A percentile compares a stretch with the other conserved stretches of the same genome.
Conservation (phyloP, 345 rosid species). For the Rhizophora apiculata region DNA sequence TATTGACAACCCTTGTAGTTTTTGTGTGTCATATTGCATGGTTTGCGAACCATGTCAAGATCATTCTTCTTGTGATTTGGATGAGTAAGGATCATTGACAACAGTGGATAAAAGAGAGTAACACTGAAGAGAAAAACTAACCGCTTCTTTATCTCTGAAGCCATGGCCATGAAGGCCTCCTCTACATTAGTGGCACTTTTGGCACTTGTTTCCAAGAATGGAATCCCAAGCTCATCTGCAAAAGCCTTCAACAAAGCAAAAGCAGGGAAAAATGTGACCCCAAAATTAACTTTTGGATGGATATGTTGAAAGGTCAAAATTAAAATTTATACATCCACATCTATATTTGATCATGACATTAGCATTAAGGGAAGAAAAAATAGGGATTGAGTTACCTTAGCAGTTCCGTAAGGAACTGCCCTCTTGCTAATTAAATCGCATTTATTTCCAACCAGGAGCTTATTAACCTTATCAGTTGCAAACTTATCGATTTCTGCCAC, state of each 20-base stretch:
- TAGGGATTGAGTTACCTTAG: conserved; percentile 42
- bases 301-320: not conserved
- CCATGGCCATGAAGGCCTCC: conserved; percentile 83
- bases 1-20: too few species aligned
- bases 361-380: not conserved
- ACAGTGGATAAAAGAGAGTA: too few species aligned
- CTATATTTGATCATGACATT: not conserved
- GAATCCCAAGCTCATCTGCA: conserved; percentile 74
- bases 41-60: too few species aligned
- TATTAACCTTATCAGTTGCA: conserved; percentile 72
- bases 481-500: conserved; percentile 69
- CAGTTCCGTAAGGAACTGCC: conserved; percentile 71
- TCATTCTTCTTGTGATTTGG: too few species aligned
- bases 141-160: conserved; percentile 67
- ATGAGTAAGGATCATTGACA: too few species aligned
- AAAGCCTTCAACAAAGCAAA: conserved; percentile 42
- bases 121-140: conserved; percentile 3
- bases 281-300: not conserved
- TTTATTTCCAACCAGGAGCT: conserved; percentile 73
- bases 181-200: conserved; percentile 68
- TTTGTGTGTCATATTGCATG: too few species aligned
- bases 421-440: conserved; percentile 58
- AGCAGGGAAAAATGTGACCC: not conserved
- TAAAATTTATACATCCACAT: not conserved
- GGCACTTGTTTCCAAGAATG: conserved; percentile 81